These are phyloP conservation scores for Auriscalpium orientale DNA, from an alignment of 768 basidiomycete genomes.

Conservation along the genomic window DNA sequence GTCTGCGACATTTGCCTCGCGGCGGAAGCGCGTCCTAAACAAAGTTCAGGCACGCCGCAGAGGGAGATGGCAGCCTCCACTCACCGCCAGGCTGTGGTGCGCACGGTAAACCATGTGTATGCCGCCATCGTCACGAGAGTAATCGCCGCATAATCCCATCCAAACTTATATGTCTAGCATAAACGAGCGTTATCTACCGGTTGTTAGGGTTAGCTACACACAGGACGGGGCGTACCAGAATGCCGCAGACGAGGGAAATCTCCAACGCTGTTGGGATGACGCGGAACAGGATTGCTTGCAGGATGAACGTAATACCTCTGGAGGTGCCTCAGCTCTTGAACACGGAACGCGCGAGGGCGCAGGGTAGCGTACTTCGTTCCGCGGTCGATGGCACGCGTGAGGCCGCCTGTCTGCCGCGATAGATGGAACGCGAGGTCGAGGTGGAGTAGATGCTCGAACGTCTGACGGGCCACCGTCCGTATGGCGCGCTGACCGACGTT, in stretches of 20 bases:
- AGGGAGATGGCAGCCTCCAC: slow-evolving; percentile 5
- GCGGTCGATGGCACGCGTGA: slow-evolving; percentile 93
- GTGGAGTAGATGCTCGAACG: slow-evolving; percentile 87
- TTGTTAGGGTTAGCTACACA: no score
- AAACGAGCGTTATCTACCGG: no score
- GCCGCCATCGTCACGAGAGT: slow-evolving; percentile 77
- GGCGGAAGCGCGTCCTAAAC: slow-evolving; percentile 80
- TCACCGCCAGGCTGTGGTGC: slow-evolving; percentile 93
- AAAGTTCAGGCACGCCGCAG: not conserved
- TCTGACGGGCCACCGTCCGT: slow-evolving; percentile 90
- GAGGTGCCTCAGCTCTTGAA: not conserved
- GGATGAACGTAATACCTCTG: slow-evolving; percentile 93
- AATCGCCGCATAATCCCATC: slow-evolving; percentile 93
- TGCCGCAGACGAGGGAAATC: slow-evolving; percentile 95
- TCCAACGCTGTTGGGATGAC: slow-evolving; percentile 95
- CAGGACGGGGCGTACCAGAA: slow-evolving; percentile 62
- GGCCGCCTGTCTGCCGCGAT: slow-evolving; percentile 87
- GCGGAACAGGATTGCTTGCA: slow-evolving; percentile 90
- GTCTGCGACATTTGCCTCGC: slow-evolving; percentile 92
- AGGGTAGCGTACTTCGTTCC: slow-evolving; percentile 75
- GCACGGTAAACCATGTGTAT: slow-evolving; percentile 96
- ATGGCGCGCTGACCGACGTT: slow-evolving; percentile 93
- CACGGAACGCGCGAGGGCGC: not conserved
- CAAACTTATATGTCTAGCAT: slow-evolving; percentile 88
- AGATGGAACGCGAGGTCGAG: slow-evolving; percentile 92